These are phyloP conservation scores for Flaveria floridana DNA, from an alignment of 140 eudicot species.

Conservation along the genomic window DNA sequence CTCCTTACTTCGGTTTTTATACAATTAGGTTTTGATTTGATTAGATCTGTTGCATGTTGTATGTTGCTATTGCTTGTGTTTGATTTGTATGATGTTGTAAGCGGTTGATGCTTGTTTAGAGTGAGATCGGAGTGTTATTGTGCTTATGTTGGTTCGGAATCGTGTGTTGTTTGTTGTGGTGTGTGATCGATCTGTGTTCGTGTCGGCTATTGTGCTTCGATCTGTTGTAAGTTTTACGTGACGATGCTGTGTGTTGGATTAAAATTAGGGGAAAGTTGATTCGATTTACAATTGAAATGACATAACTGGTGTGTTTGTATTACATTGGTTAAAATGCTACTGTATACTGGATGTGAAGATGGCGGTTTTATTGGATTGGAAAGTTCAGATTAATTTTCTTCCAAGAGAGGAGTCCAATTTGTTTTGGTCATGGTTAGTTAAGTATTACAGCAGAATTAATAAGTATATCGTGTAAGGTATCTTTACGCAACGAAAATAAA, in stretches of 20 bases:
- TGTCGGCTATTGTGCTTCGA: conserved; percentile 20
- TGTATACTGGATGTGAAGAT: not conserved
- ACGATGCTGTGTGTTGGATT: conserved; percentile 18
- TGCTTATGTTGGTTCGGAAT: not conserved
- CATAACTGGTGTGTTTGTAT: not conserved
- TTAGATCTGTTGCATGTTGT: conserved; percentile 32
- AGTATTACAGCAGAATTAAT: not conserved
- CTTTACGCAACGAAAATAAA: no score
- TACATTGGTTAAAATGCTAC: no score
- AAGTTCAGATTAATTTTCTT: not conserved
- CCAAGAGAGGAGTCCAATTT: not conserved
- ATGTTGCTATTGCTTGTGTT: conserved; percentile 18
- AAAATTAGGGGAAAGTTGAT: conserved; percentile 8
- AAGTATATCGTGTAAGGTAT: no score
- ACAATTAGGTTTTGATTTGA: not conserved
- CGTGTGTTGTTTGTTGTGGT: conserved; percentile 6
- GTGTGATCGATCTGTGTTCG: conserved; percentile 21
- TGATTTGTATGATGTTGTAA: conserved; percentile 13
- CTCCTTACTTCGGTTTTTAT: not conserved
- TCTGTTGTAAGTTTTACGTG: conserved; percentile 7
- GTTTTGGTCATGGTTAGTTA: not conserved
- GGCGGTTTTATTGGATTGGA: not conserved
- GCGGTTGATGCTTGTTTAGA: conserved; percentile 14
- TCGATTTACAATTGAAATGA: not conserved
- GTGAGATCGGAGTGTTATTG: not conserved